These are phyloP conservation scores for Fraxinus angustifolia DNA, from an alignment of 305 asterid species.

Conservation along the genomic window DNA sequence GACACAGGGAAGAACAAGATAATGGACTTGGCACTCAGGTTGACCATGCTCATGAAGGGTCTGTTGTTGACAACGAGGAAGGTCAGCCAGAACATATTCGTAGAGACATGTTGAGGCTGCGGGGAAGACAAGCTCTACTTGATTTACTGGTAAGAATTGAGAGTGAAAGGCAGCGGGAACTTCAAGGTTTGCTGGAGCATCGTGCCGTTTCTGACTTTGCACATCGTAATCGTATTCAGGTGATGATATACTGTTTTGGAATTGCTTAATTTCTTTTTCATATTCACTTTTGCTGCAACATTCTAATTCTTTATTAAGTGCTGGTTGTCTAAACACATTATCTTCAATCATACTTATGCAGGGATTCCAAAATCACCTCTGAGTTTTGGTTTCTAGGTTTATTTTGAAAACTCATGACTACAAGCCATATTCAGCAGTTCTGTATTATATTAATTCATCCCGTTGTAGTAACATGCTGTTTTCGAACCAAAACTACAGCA, in stretches of 20 bases:
- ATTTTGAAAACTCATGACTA: neutral
- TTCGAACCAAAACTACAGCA: neutral
- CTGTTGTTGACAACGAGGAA: slow-evolving; percentile 44
- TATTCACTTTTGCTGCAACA: neutral
- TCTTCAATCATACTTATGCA: neutral
- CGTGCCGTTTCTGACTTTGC: slow-evolving; percentile 24
- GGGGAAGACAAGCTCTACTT: slow-evolving; percentile 46
- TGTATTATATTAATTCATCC: neutral
- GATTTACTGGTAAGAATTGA: slow-evolving; percentile 37
- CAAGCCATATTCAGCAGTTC: neutral
- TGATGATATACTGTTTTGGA: neutral
- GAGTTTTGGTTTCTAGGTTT: neutral
- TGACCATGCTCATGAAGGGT: slow-evolving; percentile 47
- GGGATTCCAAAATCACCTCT: neutral
- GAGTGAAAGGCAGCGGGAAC: slow-evolving; percentile 28
- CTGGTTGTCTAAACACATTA: neutral
- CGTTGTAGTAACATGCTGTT: neutral
- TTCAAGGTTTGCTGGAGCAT: slow-evolving; percentile 22
- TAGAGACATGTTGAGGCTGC: slow-evolving; percentile 37
- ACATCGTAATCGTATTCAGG: neutral
- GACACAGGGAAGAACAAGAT: slow-evolving; percentile 53
- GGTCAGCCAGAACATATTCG: slow-evolving; percentile 63
- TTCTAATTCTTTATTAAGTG: neutral
- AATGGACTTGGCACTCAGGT: slow-evolving; percentile 42
- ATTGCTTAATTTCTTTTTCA: neutral